Evolutionary conservation across 257 asterid species (phyloP).

Genomic region (Lavandula angustifolia): DNA sequence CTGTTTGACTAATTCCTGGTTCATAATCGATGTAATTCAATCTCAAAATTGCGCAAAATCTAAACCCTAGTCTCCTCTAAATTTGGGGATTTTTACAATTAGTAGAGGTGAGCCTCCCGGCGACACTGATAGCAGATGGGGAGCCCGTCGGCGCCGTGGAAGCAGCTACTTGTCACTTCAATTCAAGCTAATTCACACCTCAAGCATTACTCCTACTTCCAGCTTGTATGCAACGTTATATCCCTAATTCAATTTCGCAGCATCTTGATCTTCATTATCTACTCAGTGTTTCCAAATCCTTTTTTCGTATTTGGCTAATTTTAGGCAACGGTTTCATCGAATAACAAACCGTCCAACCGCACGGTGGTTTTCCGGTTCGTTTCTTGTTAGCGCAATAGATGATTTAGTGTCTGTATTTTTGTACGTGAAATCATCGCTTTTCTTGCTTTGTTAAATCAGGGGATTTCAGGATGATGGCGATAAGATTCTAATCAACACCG

Average conservation of each 20-base stretch:
- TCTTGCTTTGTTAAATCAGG: slow-evolving; percentile 43
- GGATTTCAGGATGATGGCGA: slow-evolving; percentile 76
- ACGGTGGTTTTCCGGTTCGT: slow-evolving; percentile 91
- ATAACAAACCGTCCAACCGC: slow-evolving; percentile 78
- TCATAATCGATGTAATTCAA: not conserved
- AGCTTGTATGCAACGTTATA: slow-evolving; percentile 49
- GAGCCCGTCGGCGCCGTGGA: slow-evolving; percentile 68
- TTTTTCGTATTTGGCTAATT: slow-evolving; percentile 15
- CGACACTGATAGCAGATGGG: slow-evolving; percentile 42
- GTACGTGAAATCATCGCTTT: not conserved
- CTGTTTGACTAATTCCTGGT: not conserved
- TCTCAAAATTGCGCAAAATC: slow-evolving; percentile 3
- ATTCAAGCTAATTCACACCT: slow-evolving; percentile 75
- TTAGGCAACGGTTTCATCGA: slow-evolving; percentile 78
- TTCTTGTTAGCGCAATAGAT: not conserved
- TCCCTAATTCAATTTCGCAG: slow-evolving; percentile 6
- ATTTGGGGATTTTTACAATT: not conserved
- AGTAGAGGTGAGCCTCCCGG: not conserved
- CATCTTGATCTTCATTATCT: not conserved
- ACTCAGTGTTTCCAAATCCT: not conserved
- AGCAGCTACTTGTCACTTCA: slow-evolving; percentile 78
- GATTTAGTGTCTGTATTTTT: not conserved
- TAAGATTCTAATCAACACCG: slow-evolving; percentile 79
- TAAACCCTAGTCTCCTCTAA: not conserved
- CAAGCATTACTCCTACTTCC: slow-evolving; percentile 71